Evolutionary conservation across 1,284 basidiomycete species (phyloP).

Genomic region (Moesziomyces aphidis): DNA sequence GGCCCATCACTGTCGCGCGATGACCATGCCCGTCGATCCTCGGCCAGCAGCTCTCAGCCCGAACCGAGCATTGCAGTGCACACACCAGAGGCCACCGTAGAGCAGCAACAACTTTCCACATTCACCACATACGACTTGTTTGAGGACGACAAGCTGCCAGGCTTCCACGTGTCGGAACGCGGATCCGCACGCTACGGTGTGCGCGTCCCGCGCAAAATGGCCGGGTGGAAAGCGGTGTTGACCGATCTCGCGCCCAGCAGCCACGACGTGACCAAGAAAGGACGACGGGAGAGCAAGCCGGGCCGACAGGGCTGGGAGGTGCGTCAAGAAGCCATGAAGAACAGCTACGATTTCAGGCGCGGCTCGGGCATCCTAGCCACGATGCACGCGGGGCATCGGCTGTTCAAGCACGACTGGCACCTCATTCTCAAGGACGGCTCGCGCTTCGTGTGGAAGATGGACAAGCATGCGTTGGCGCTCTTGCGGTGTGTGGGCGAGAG

Average conservation of each 20-base stretch:
- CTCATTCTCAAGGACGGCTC: slow-evolving; percentile 36
- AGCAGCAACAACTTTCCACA: no score
- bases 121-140: slow-evolving; percentile 9
- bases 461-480: slow-evolving; percentile 31
- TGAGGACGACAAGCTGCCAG: slow-evolving; percentile 26
- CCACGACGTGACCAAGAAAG: slow-evolving; percentile 8
- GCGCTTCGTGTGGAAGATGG: slow-evolving; percentile 36
- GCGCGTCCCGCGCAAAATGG: slow-evolving; percentile 32
- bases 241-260: slow-evolving; percentile 8
- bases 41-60: neutral
- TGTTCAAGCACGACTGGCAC: slow-evolving; percentile 48
- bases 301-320: slow-evolving; percentile 41
- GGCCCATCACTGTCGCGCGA: no score
- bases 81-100: no score
- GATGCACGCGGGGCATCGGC: slow-evolving; percentile 34
- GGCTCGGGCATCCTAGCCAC: slow-evolving; percentile 40
- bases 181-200: slow-evolving; percentile 5
- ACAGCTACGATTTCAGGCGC: slow-evolving; percentile 40
- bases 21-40: neutral
- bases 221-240: slow-evolving; percentile 46
- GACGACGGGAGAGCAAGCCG: slow-evolving; percentile 20
- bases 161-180: slow-evolving; percentile 14
- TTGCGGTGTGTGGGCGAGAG: slow-evolving; percentile 13
- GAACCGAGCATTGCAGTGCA: no score
- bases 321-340: slow-evolving; percentile 38